Percentiles rank a stretch among this genome's conserved stretches.
Conservation (phyloP, 2,329 filamentous ascomycete genomes). For the Trichoderma sp. region DNA sequence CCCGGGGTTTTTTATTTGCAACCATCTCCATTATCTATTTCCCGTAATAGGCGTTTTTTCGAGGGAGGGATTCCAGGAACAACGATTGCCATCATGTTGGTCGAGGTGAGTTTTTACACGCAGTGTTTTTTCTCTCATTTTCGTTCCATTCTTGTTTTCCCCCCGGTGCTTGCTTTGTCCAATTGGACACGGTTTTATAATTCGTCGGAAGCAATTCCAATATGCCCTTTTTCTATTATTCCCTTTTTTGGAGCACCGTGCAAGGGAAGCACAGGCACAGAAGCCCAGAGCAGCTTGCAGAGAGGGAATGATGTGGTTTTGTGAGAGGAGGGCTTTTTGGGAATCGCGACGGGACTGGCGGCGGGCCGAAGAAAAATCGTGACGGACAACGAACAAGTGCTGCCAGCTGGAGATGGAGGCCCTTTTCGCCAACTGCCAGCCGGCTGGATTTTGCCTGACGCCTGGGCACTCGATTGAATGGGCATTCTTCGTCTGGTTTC, state of each 20-base stretch:
- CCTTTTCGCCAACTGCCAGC: slow-evolving; percentile 8
- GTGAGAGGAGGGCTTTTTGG: neutral
- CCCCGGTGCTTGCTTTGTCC: neutral
- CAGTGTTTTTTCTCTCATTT: neutral
- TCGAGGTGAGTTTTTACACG: slow-evolving; percentile 33
- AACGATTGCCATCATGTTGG: slow-evolving; percentile 31
- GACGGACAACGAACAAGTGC: neutral
- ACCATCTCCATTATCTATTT: slow-evolving; percentile 10
- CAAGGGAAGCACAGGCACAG: neutral
- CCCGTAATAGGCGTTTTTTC: slow-evolving; percentile 3
- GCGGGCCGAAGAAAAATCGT: neutral
- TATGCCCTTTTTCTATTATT: neutral
- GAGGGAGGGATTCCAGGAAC: neutral
- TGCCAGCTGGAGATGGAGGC: slow-evolving; percentile 14
- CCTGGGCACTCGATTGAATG: neutral
- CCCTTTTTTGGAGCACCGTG: neutral
- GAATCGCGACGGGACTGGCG: neutral
- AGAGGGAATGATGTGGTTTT: neutral
- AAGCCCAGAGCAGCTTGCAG: neutral
- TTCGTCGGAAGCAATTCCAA: neutral
- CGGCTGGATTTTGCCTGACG: neutral
- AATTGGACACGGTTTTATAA: slow-evolving; percentile 4
- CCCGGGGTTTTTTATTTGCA: slow-evolving; percentile 13
- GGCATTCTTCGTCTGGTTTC: neutral
- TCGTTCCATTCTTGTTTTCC: neutral